Evolutionary conservation across 441 rosid genomes (phyloP), one percentile per base, ranked within the genome.

Genomic region (Brassica hybrid): DNA sequence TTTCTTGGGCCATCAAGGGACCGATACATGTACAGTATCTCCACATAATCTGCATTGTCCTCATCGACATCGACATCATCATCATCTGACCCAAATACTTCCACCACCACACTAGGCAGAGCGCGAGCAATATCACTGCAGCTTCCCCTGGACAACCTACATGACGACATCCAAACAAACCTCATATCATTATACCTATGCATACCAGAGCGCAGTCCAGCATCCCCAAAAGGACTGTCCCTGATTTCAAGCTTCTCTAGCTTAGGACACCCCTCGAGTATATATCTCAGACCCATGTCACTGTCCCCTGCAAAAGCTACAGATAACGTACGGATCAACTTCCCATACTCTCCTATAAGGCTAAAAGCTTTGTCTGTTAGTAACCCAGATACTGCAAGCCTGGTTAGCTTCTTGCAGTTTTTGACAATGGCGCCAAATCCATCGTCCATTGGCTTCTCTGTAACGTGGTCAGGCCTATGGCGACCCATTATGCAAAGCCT

Each of bases 231-330:
- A 14, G 96, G 98, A 73, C 98, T 85, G 83, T 94, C 97, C 81
- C 97, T 87, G 68, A 94, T 92, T 77, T 92, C 98, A 60, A 94
- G 97, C 85, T 94, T 94, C 82, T 91, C 87, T 76, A 94, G 83
- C 64, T 72, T 89, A 59, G 92, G 89, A 72, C 97, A 94, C 10
- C 98, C 98, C 76, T 87, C 87, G 2, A 94, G 96, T 54, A 94
- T 80, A 79, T 86, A 87, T 68, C 86, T 86, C 81, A 94, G 81
- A 21, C 88, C 97, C 88, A 66, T 81, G 82, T 94, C 98, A 70
- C 97, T 89, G 60, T 92, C 90, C 72, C 94, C 98, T 45, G 98
- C 91, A 85, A 94, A 94, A 68, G 97, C 98, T 74, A 94, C 88
- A 8, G 98, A 94, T 5, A 94, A 81, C 1, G 96, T 94, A 56